Evolutionary conservation across 1,284 basidiomycete genomes (phyloP), one percentile per base, ranked within the genome.

Genomic region (Cutaneotrichosporon curvatum): DNA sequence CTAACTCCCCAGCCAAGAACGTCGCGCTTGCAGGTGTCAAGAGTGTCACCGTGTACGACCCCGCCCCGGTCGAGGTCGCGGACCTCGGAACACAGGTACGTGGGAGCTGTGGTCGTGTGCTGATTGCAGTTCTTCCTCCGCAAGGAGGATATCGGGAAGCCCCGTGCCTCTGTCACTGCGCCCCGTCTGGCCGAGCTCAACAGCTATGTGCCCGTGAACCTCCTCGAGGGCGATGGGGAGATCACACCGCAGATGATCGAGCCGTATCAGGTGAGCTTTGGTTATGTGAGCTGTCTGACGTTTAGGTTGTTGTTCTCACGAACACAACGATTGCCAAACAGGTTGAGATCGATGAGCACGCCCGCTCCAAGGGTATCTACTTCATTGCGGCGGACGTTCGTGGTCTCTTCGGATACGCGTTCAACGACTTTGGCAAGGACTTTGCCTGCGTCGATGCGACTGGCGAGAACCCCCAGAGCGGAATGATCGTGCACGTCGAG

Each of bases 401-500:
- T 49, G 95, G 95, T 52, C 79, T 99, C 32, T 99, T 99, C 67
- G 95, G 89, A 84, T 82, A 85, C 48, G 84, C 87, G 19, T 99
- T 99, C 78, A 95, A 87, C 68, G 95, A 99, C 74, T 97, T 99
- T 66, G 95, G 95, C 5, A 73, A 82, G 35, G 86, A 88, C 67
- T 99, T 98, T 68, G 83, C 87, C 21, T 94, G 90, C 64, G 87
- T 92, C 31, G 95, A 99, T 67, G 82, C 91, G 7, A 95, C 87
- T 15, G 95, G 95, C 38, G 95, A 98, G 72, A 85, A 90, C 63
- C 86, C 94, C 10, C 76, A 95, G 47, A 80, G 81, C 7, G 95
- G 95, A 28, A 98, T 99, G 90, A 84, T 98, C 50, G 91, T 92
- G 14, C 87, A 87, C 42, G 80, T 96, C 22, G 83, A 82, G 47